Conservation (phyloP, 768 basidiomycete genomes). For the Suillus variegatus region DNA sequence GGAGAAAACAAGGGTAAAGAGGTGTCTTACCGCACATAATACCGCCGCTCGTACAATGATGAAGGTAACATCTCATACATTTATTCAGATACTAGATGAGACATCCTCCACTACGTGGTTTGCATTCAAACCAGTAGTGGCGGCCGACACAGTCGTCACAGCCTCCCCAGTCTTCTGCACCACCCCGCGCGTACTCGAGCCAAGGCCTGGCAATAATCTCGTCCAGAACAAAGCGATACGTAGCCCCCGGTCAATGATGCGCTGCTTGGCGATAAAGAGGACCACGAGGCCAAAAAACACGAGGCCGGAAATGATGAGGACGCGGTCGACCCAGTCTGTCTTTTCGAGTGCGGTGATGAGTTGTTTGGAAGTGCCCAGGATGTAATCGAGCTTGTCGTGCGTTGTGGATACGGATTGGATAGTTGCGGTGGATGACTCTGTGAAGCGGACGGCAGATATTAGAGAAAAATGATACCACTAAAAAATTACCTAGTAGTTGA, state of each 20-base stretch:
- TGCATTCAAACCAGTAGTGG: neutral
- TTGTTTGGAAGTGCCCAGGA: conserved; percentile 79
- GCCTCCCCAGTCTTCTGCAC: conserved; percentile 8
- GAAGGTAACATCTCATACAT: too few species aligned
- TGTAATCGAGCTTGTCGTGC: conserved; percentile 70
- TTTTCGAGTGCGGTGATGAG: conserved; percentile 88
- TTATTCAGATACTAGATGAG: too few species aligned
- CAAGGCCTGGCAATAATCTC: conserved; percentile 58
- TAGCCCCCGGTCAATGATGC: conserved; percentile 78
- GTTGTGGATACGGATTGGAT: conserved; percentile 72
- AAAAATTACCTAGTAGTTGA: conserved; percentile 78
- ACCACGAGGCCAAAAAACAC: conserved; percentile 83
- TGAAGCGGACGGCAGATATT: neutral
- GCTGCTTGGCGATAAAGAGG: conserved; percentile 84
- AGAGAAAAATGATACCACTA: neutral
- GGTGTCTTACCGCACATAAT: too few species aligned
- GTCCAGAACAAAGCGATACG: conserved; percentile 90
- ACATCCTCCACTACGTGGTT: too few species aligned
- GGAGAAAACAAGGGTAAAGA: too few species aligned
- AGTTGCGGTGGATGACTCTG: conserved; percentile 79
- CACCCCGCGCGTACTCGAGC: neutral
- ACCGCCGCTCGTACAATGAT: too few species aligned
- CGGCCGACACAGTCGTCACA: neutral
- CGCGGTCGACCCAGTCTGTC: conserved; percentile 89
- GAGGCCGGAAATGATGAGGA: conserved; percentile 80